Base-by-base conservation (phyloP, 306 rosid genomes). In the Psophocarpus tetragonolobus region DNA sequence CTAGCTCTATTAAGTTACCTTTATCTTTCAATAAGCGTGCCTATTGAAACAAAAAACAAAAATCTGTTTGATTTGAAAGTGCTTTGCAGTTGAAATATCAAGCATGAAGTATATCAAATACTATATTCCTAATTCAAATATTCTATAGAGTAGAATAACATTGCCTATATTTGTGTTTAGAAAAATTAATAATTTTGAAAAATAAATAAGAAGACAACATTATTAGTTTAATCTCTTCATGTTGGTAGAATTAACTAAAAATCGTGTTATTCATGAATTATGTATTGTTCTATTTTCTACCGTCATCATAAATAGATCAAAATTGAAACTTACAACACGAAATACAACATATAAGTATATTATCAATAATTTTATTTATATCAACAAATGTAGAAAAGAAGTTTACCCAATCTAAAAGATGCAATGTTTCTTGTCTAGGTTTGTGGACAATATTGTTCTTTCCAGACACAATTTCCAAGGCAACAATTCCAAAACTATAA, bases 401-500 rank as follows among this genome's bases (percentile, higher is more conserved):
- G 12, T 54, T 54, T 84, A 84, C 88, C 88, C 81, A 78, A 69
- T 87, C 88, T 64, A 84, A 80, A 73, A 87, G 83, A 71, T 61
- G 48, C 38, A 87, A 73, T 7, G 50, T 77, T 41, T 79, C 85
- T 10, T 82, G 73, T 38, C 75, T 75, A 7, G 88, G 15, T 26
- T 73, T 45, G 12, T 74, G 45, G 4, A 74, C 73, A 8, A 88
- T 86, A 75, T 89, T 89, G 70, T 67, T 75, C 47, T 67, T 84
- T 50, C 84, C 84, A 1, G 57, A 38, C 3, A 80, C 17, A 36
- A 64, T 51, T 51, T 26, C 68, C 23, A 80, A 26, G 6, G 39
- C 35, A 62, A 63, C 33, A 11, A 80, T 20, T 38, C 60, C 68
- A 73, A 72, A 63, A 18, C 42, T 51, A 26, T 63, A 72, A 0